Percentiles rank a stretch among this genome's conserved stretches.
Evolutionary conservation across 768 basidiomycete genomes (phyloP).

Genomic region (Tricholoma bakamatsutake): DNA sequence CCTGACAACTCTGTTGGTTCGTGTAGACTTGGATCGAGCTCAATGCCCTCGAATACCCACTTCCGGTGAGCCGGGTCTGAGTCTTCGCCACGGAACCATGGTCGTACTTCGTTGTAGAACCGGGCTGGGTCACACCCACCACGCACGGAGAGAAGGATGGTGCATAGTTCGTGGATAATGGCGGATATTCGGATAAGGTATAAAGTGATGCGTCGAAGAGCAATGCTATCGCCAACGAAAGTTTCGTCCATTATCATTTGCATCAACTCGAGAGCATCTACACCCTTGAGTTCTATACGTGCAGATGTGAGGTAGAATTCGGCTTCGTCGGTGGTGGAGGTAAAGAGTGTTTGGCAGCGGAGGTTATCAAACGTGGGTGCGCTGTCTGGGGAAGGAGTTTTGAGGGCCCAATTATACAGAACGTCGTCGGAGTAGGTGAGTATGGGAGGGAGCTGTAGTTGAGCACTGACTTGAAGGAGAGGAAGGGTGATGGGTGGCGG

Average conservation of each 20-base stretch:
- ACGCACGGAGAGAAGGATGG: slow-evolving; percentile 62
- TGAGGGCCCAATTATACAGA: slow-evolving; percentile 76
- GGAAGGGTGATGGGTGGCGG: slow-evolving; percentile 75
- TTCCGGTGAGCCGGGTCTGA: slow-evolving; percentile 36
- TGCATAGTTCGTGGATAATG: slow-evolving; percentile 62
- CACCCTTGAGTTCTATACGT: slow-evolving; percentile 85
- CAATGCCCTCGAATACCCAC: slow-evolving; percentile 57
- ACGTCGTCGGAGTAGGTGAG: slow-evolving; percentile 93
- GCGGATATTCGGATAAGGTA: slow-evolving; percentile 61
- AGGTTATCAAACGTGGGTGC: too few species aligned
- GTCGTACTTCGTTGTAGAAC: slow-evolving; percentile 72
- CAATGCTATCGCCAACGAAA: slow-evolving; percentile 70
- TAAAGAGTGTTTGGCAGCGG: too few species aligned
- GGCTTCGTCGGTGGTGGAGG: slow-evolving; percentile 54
- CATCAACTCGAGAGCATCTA: slow-evolving; percentile 83
- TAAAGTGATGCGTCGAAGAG: slow-evolving; percentile 54
- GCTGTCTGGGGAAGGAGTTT: slow-evolving; percentile 18
- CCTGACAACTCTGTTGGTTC: slow-evolving; percentile 62
- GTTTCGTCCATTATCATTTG: slow-evolving; percentile 84
- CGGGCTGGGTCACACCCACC: slow-evolving; percentile 68
- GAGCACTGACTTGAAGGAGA: slow-evolving; percentile 60
- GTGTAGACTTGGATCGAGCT: slow-evolving; percentile 31
- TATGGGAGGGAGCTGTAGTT: slow-evolving; percentile 81
- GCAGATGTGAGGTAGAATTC: slow-evolving; percentile 91
- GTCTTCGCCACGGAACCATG: slow-evolving; percentile 81